Evolutionary conservation across 2,329 filamentous ascomycete genomes (phyloP).

Genomic region (Lecanosticta acicola): DNA sequence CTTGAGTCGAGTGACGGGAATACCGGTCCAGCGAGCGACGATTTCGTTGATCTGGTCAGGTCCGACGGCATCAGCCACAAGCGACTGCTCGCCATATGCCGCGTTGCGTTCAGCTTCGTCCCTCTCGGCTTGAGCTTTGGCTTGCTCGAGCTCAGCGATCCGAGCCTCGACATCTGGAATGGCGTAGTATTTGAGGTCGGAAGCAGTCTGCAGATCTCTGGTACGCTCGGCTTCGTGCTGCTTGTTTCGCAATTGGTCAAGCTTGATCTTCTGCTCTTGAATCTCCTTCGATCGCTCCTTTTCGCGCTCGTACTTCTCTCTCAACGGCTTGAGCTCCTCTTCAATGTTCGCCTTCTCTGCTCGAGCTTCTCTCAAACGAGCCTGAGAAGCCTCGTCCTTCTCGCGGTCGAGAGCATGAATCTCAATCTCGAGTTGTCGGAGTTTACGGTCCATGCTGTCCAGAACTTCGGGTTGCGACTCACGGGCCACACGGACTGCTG

Average conservation of each 20-base stretch:
- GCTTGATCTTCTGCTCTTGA: constrained; percentile 79
- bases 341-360: constrained; percentile 90
- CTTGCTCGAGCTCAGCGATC: constrained; percentile 74
- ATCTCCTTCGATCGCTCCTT: constrained; percentile 58
- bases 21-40: constrained; percentile 94
- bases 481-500: constrained; percentile 88
- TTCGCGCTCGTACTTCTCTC: constrained; percentile 93
- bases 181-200: constrained; percentile 93
- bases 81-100: constrained; percentile 53
- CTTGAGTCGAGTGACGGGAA: constrained; percentile 87
- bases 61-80: constrained; percentile 89
- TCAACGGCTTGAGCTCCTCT: constrained; percentile 84
- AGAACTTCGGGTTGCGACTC: constrained; percentile 96
- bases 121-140: constrained; percentile 75
- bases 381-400: constrained; percentile 86
- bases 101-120: constrained; percentile 53
- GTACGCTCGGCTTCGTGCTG: constrained; percentile 86
- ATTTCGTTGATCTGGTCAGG: constrained; percentile 99
- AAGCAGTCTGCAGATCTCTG: constrained; percentile 78
- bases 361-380: constrained; percentile 73
- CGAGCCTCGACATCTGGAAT: constrained; percentile 83
- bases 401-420: constrained; percentile 92
- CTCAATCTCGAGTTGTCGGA: constrained; percentile 91
- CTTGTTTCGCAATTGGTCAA: constrained; percentile 86
- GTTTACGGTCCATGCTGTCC: constrained; percentile 84